These are phyloP conservation scores for Tylopilus plumbeoviolaceoides DNA, from an alignment of 768 basidiomycete species.

Conservation along the genomic window DNA sequence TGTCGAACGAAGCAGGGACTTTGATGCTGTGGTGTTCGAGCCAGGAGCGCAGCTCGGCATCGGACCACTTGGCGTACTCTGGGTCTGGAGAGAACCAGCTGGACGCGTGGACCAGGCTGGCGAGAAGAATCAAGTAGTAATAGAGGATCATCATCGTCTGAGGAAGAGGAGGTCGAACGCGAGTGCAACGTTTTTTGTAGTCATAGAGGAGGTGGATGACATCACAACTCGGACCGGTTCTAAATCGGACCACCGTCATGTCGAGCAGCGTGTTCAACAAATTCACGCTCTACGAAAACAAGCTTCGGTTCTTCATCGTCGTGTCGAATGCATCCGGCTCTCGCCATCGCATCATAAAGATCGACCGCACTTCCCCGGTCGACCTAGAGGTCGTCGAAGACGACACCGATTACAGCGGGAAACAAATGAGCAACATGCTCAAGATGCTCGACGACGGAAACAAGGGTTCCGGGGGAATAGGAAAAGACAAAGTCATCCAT, in stretches of 20 bases:
- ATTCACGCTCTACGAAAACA: slow-evolving; percentile 92
- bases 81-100: slow-evolving; percentile 45
- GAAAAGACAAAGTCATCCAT: slow-evolving; percentile 73
- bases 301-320: slow-evolving; percentile 85
- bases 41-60: slow-evolving; percentile 61
- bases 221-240: slow-evolving; percentile 18
- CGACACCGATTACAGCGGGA: slow-evolving; percentile 80
- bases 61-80: slow-evolving; percentile 55
- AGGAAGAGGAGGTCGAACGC: not conserved
- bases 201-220: slow-evolving; percentile 18
- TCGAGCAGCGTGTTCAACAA: slow-evolving; percentile 51
- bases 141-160: slow-evolving; percentile 8
- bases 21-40: slow-evolving; percentile 62
- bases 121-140: slow-evolving; percentile 30
- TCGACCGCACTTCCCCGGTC: slow-evolving; percentile 80
- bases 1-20: slow-evolving; percentile 43
- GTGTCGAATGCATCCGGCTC: slow-evolving; percentile 88
- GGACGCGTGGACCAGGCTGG: slow-evolving; percentile 41
- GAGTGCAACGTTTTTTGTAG: not conserved
- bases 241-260: slow-evolving; percentile 1
- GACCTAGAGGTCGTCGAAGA: slow-evolving; percentile 82
- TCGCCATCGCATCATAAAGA: slow-evolving; percentile 87
- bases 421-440: slow-evolving; percentile 86
- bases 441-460: slow-evolving; percentile 97
- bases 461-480: slow-evolving; percentile 80